Base-by-base conservation (phyloP, 768 basidiomycete genomes). In the Boletus huronensis region DNA sequence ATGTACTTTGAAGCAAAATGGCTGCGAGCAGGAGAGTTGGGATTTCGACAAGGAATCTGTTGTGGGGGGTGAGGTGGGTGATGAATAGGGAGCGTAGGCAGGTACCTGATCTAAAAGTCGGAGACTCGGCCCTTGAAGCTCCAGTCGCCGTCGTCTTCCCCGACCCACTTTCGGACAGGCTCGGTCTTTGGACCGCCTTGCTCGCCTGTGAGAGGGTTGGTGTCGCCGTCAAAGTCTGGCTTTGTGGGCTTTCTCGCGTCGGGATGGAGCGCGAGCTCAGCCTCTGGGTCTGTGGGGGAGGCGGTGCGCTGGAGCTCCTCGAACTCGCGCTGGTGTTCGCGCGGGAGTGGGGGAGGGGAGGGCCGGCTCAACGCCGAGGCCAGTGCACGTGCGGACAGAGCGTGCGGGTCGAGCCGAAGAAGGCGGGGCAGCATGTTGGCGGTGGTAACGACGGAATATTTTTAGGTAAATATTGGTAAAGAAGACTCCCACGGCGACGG, bases 91-190 rank as follows among this genome's bases (percentile, higher is more conserved):
- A 14, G 23, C 11, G 6, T 14, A 28, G 16, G 17, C 13, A 48
- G 21, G 23, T 13, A 57, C 59, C 62, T 53, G 46, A 23, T 25
- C 58, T 70, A 93, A 71, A 93, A 93, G 74, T 93, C 92, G 19
- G 90, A 89, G 26, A 91, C 91, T 23, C 90, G 78, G 11, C 93
- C 93, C 63, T 90, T 91, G 74, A 87, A 90, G 61, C 90, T 94
- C 93, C 93, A 95, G 65, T 94, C 93, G 3, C 88, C 87, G 42
- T 79, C 77, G 35, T 77, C 72, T 48, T 71, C 71, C 6, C 70
- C 64, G 17, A 73, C 74, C 82, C 83, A 86, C 48, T 74, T 79
- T 34, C 73, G 67, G 10, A 94, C 80, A 14, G 93, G 93, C 67
- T 96, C 93, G 29, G 75, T 78, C 75, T 94, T 95, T 21, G 93